phyloP scores from a whole-genome alignment of 1,284 basidiomycete genomes.

The Jaminaea rosea region DNA sequence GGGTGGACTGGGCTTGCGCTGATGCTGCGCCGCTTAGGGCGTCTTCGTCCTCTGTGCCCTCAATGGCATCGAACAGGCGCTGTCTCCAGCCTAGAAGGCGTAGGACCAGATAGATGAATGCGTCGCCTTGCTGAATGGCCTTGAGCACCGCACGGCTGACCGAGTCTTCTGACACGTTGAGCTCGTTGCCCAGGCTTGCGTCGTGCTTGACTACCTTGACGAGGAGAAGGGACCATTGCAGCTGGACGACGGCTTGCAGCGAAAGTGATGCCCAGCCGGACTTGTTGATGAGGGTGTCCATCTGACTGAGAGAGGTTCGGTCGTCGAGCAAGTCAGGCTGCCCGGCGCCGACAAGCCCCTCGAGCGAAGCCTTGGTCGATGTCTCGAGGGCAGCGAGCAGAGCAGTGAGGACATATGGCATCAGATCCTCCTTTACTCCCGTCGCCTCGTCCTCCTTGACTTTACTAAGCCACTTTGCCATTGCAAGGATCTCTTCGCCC shows the following conservation, averaged over 20 bases:
- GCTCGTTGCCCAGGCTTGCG: slow-evolving; percentile 26
- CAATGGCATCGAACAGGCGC: slow-evolving; percentile 33
- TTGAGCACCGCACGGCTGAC: neutral
- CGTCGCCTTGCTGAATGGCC: slow-evolving; percentile 56
- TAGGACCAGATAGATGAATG: slow-evolving; percentile 63
- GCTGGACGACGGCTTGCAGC: slow-evolving; percentile 63
- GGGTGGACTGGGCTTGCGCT: slow-evolving; percentile 13
- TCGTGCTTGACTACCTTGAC: slow-evolving; percentile 30
- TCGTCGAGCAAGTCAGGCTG: slow-evolving; percentile 20
- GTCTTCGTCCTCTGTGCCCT: slow-evolving; percentile 56
- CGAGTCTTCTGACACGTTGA: slow-evolving; percentile 26
- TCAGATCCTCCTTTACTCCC: slow-evolving; percentile 11
- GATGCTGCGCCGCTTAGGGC: slow-evolving; percentile 26
- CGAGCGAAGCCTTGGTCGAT: slow-evolving; percentile 49
- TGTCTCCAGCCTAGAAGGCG: slow-evolving; percentile 46
- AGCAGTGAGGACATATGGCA: slow-evolving; percentile 59
- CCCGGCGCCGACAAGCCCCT: slow-evolving; percentile 5
- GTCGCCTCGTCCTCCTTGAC: slow-evolving; percentile 12
- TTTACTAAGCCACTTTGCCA: slow-evolving; percentile 16
- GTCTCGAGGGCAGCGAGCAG: slow-evolving; percentile 63
- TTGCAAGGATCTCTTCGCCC: slow-evolving; percentile 15
- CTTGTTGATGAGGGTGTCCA: slow-evolving; percentile 34
- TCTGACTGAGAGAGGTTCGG: slow-evolving; percentile 38
- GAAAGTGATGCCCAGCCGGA: slow-evolving; percentile 62
- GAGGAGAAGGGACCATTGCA: slow-evolving; percentile 72